Percentiles rank a stretch among this genome's conserved stretches.
These are phyloP conservation scores for Bruguiera parviflora DNA, from an alignment of 345 rosid species.

Conservation along the genomic window DNA sequence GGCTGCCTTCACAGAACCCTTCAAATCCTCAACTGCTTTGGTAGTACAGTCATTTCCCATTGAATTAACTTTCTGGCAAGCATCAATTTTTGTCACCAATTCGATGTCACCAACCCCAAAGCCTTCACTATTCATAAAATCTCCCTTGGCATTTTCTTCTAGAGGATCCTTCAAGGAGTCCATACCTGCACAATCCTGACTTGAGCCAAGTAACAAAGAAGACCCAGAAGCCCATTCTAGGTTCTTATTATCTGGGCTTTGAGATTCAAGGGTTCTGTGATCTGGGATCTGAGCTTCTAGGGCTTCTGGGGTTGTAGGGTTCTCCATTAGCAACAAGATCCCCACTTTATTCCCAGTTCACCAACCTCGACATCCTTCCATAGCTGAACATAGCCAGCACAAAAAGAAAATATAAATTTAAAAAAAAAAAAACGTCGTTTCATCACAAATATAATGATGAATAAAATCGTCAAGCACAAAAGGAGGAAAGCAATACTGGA, in stretches of 20 bases:
- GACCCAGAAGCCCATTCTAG: slow-evolving; percentile 26
- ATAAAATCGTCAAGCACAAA: neutral
- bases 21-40: slow-evolving; percentile 7
- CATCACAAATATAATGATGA: neutral
- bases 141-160: slow-evolving; percentile 19
- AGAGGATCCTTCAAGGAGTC: slow-evolving; percentile 16
- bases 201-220: slow-evolving; percentile 20
- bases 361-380: slow-evolving; percentile 10
- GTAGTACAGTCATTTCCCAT: slow-evolving; percentile 14
- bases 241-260: neutral
- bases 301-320: slow-evolving; percentile 40
- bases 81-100: slow-evolving; percentile 10
- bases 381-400: slow-evolving; percentile 25
- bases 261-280: slow-evolving; percentile 41
- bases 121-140: slow-evolving; percentile 13
- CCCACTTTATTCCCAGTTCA: neutral
- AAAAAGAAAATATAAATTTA: neutral
- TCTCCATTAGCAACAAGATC: slow-evolving; percentile 29
- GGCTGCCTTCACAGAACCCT: neutral
- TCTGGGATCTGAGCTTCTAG: slow-evolving; percentile 37
- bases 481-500: neutral
- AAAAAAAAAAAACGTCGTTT: neutral
- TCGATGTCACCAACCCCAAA: slow-evolving; percentile 7
- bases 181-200: slow-evolving; percentile 20
- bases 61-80: slow-evolving; percentile 13